Base-by-base conservation (phyloP, 257 asterid genomes). In the Lithospermum erythrorhizon region DNA sequence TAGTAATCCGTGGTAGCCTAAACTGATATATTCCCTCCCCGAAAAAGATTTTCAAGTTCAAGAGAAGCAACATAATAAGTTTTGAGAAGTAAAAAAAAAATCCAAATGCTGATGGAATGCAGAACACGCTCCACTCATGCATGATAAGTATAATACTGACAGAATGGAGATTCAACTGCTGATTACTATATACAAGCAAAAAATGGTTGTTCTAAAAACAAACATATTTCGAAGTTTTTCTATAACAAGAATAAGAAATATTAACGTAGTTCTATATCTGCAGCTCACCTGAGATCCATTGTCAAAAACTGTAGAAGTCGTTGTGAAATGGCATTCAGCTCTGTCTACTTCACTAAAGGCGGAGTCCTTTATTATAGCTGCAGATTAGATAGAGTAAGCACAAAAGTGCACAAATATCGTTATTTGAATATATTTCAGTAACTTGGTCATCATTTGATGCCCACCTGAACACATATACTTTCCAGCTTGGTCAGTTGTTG, bases 361-460 rank as follows among this genome's bases (percentile, higher is more conserved):
- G 22, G 99, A 86, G 72, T 86, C 99, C 74, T 93, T 93, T 48
- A 93, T 72, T 72, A 93, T 84, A 70, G 99, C 97, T 89, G 96
- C 76, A 86, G 62, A 58, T 65, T n/a, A 64, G 49, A 68, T 49
- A 45, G 67, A 53, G 20, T 29, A 17, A 58, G 47, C 23, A 51
- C 6, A 29, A 19, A 9, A 18, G 11, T 53, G n/a, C 62, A 37
- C 30, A 17, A 1, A 21, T 21, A 21, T 29, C 57, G 41, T 61
- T 69, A 14, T 17, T 41, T 47, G 30, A 25, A 27, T 5, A 27
- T 5, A 29, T 21, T 17, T 51, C 51, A 54, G 55, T 61, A 48
- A 47, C 61, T 37, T 61, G 53, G 24, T 54, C 45, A 30, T 17
- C 41, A 59, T 59, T 21, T 20, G 52, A 21, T 21, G 35, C 27